These are phyloP conservation scores for Macadamia integrifolia DNA, from an alignment of 164 flowering plant species.

Conservation along the genomic window DNA sequence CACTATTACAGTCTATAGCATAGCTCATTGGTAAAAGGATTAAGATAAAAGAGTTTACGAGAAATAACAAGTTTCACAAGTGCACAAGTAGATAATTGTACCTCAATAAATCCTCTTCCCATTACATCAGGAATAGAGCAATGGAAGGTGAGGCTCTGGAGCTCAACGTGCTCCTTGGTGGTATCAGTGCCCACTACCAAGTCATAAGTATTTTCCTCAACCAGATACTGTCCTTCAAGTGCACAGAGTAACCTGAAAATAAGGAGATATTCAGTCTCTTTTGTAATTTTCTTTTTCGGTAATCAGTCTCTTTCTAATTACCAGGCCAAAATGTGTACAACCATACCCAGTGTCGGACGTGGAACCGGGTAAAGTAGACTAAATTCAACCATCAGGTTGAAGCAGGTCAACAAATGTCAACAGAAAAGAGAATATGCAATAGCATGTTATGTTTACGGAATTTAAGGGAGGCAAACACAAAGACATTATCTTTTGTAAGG, in stretches of 20 bases:
- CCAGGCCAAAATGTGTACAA: too few relatives aligned
- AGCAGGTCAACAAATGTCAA: too few relatives aligned
- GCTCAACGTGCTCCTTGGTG: conserved; percentile 31
- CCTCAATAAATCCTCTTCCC: conserved; percentile 94
- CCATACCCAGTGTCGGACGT: too few relatives aligned
- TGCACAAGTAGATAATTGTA: conserved; percentile 9
- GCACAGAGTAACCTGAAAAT: conserved; percentile 63
- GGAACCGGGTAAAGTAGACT: too few relatives aligned
- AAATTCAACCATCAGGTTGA: too few relatives aligned
- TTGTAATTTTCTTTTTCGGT: too few relatives aligned
- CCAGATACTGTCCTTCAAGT: conserved; percentile 62
- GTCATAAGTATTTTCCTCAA: conserved; percentile 37
- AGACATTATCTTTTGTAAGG: too few relatives aligned
- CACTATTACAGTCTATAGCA: not conserved
- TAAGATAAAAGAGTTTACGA: too few relatives aligned
- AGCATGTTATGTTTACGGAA: too few relatives aligned
- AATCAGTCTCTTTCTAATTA: too few relatives aligned
- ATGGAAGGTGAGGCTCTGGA: conserved; percentile 47
- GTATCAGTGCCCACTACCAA: conserved; percentile 30
- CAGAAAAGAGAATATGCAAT: too few relatives aligned
- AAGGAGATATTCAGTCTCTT: not conserved
- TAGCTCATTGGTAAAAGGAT: not conserved
- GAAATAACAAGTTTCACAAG: not conserved
- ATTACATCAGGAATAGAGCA: conserved; percentile 49
- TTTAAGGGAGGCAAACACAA: too few relatives aligned